These are phyloP conservation scores for Ogataea thermomethanolica DNA, from an alignment of 805 yeast species.

Conservation along the genomic window DNA sequence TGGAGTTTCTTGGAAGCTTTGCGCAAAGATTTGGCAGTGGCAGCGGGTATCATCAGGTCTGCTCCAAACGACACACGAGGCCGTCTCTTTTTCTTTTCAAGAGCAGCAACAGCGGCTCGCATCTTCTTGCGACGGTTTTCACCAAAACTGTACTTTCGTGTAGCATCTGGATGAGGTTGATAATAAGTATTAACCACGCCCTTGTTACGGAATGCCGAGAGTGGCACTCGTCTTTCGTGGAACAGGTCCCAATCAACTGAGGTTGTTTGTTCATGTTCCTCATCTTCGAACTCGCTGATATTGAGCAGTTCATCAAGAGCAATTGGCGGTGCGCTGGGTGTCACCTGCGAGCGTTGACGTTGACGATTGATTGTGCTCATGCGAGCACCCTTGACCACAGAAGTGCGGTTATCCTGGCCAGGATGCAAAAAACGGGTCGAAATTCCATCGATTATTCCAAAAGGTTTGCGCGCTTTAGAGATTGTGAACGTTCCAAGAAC, in stretches of 20 bases:
- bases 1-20: slow-evolving; percentile 23
- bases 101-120: slow-evolving; percentile 15
- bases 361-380: slow-evolving; percentile 3
- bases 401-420: slow-evolving; percentile 24
- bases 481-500: slow-evolving; percentile 90
- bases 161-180: slow-evolving; percentile 17
- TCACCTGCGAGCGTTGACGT: slow-evolving; percentile 6
- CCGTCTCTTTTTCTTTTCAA: slow-evolving; percentile 27
- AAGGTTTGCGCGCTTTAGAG: slow-evolving; percentile 66
- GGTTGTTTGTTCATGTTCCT: slow-evolving; percentile 47
- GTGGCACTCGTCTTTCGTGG: slow-evolving; percentile 56
- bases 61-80: slow-evolving; percentile 25
- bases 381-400: slow-evolving; percentile 25
- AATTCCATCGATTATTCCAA: slow-evolving; percentile 91
- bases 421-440: slow-evolving; percentile 80
- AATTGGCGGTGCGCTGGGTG: slow-evolving; percentile 21
- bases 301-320: slow-evolving; percentile 77
- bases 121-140: slow-evolving; percentile 16
- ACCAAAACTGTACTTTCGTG: slow-evolving; percentile 26
- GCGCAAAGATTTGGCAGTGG: slow-evolving; percentile 16
- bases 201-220: slow-evolving; percentile 88
- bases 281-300: slow-evolving; percentile 82
- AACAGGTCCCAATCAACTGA: slow-evolving; percentile 26
- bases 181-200: slow-evolving; percentile 37
- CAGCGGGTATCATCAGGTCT: slow-evolving; percentile 24